Evolutionary conservation across 176 grass and related monocot genomes (phyloP).

Genomic region (Echinochloa phyllopogon): DNA sequence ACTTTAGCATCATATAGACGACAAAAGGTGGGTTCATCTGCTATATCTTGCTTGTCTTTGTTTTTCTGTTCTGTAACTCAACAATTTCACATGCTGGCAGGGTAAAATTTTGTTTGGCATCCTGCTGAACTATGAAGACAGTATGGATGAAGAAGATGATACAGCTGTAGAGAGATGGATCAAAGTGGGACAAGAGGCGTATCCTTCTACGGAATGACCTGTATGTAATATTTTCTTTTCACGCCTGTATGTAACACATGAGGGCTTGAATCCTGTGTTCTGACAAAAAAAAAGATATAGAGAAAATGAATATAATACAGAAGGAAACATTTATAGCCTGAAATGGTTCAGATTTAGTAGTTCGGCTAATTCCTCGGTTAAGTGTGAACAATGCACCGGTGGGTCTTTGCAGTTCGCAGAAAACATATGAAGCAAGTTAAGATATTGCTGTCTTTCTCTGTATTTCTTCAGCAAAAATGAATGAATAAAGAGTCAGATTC

Average conservation of each 20-base stretch:
- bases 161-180: conserved; percentile 64
- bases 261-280: neutral
- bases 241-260: neutral
- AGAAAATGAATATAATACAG: neutral
- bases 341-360: neutral
- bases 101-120: conserved; percentile 91
- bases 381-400: neutral
- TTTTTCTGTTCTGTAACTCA: neutral
- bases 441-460: neutral
- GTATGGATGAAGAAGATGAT: conserved; percentile 45
- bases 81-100: conserved; percentile 37
- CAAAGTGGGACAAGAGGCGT: conserved; percentile 71
- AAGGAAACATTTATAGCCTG: neutral
- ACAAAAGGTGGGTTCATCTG: conserved; percentile 53
- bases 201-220: conserved; percentile 51
- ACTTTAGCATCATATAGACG: conserved; percentile 90
- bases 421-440: neutral
- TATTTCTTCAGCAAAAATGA: neutral
- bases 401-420: neutral
- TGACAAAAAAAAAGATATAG: neutral
- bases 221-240: conserved; percentile 5
- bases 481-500: neutral
- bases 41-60: neutral
- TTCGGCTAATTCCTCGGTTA: neutral
- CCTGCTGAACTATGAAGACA: conserved; percentile 71